These are phyloP conservation scores for Cercospora berteroae DNA, from an alignment of 2,329 filamentous ascomycete genomes.

Conservation along the genomic window DNA sequence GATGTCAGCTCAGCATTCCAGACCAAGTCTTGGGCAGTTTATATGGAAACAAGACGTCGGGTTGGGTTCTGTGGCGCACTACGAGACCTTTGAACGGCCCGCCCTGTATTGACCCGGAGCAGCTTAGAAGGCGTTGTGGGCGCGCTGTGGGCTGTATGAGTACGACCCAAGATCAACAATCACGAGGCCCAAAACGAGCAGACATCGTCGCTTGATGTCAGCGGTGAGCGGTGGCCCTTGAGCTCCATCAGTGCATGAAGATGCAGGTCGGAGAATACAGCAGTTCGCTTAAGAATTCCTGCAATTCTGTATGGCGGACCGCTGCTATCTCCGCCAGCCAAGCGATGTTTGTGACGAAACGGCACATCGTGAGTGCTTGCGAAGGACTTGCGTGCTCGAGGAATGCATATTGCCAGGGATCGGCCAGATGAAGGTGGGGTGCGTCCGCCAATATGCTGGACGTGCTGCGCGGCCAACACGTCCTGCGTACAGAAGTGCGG, in stretches of 20 bases:
- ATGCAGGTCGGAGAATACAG: conserved; percentile 14
- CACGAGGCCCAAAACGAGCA: neutral
- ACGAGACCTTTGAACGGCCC: neutral
- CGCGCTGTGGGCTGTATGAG: neutral
- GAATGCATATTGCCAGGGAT: neutral
- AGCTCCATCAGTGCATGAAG: neutral
- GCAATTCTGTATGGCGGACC: neutral
- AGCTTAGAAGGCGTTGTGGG: neutral
- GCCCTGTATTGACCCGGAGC: neutral
- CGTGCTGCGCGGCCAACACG: neutral
- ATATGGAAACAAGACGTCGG: neutral
- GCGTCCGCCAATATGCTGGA: neutral
- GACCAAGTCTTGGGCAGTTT: neutral
- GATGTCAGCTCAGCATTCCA: neutral
- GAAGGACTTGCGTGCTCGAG: neutral
- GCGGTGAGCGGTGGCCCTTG: neutral
- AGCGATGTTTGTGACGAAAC: neutral
- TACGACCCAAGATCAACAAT: neutral
- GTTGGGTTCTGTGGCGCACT: neutral
- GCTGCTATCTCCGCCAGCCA: neutral
- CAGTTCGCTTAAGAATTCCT: conserved; percentile 4
- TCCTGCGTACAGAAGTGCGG: neutral
- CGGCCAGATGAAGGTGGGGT: neutral
- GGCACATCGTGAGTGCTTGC: neutral
- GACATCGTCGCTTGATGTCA: neutral